phyloP scores from a whole-genome alignment of 1,284 basidiomycete genomes.

The Prillingera fragicola region DNA sequence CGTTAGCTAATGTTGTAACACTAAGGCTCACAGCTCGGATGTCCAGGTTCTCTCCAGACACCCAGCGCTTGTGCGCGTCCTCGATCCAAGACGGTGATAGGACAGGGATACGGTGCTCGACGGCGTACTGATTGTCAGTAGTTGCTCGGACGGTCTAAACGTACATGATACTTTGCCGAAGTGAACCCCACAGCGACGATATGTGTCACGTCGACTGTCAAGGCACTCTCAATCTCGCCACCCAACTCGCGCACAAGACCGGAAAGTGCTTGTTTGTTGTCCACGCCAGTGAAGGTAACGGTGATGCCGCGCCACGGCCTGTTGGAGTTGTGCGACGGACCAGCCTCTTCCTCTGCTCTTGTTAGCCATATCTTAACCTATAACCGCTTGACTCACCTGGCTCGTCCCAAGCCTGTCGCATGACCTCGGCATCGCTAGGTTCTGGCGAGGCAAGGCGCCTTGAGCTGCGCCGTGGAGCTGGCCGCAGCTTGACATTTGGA shows the following conservation, averaged over 20 bases:
- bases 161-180: slow-evolving; percentile 40
- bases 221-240: slow-evolving; percentile 32
- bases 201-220: slow-evolving; percentile 41
- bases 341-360: slow-evolving; percentile 25
- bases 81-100: slow-evolving; percentile 38
- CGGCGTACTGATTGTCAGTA: slow-evolving; percentile 32
- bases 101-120: slow-evolving; percentile 38
- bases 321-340: slow-evolving; percentile 1
- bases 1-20: slow-evolving; percentile 1
- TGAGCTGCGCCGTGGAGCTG: slow-evolving; percentile 21
- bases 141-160: slow-evolving; percentile 5
- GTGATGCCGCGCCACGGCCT: slow-evolving; percentile 35
- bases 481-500: slow-evolving; percentile 44
- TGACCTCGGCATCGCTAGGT: slow-evolving; percentile 28
- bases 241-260: slow-evolving; percentile 27
- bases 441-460: slow-evolving; percentile 3
- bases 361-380: not conserved
- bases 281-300: slow-evolving; percentile 43
- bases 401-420: slow-evolving; percentile 20
- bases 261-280: slow-evolving; percentile 33
- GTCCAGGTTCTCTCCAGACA: slow-evolving; percentile 29
- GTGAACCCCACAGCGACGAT: slow-evolving; percentile 32
- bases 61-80: slow-evolving; percentile 29
- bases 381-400: slow-evolving; percentile 2
- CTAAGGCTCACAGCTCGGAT: slow-evolving; percentile 16